phyloP scores from a whole-genome alignment of 2,329 filamentous ascomycete species.

The Monilinia vaccinii-corymbosi region DNA sequence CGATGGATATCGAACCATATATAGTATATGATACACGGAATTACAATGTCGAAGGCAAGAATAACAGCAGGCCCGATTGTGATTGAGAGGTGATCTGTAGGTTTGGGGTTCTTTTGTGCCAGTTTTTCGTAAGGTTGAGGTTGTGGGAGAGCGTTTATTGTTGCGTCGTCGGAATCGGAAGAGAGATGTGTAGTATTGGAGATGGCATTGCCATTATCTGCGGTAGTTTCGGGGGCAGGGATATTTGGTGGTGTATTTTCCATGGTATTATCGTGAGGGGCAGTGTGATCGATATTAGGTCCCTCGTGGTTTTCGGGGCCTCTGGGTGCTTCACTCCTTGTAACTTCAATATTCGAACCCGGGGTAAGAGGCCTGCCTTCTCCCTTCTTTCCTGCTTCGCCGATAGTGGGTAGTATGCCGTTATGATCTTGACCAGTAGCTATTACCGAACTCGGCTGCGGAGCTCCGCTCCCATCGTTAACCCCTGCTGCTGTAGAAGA shows the following conservation, averaged over 20 bases:
- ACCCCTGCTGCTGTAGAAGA: neutral
- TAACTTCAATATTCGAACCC: neutral
- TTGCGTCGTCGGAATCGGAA: neutral
- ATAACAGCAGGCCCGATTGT: constrained; percentile 20
- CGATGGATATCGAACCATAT: constrained; percentile 9
- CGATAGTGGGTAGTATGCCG: neutral
- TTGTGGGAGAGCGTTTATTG: neutral
- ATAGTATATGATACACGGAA: constrained; percentile 22
- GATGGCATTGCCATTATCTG: neutral
- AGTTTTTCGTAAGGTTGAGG: constrained; percentile 17
- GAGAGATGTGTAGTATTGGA: neutral
- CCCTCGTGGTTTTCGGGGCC: neutral
- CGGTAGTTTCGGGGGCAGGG: neutral
- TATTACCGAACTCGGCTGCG: neutral
- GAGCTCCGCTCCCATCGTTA: neutral
- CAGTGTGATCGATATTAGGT: neutral
- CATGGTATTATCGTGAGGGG: neutral
- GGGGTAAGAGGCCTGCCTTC: neutral
- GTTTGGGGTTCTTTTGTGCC: constrained; percentile 19
- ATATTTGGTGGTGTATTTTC: neutral
- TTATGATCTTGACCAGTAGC: neutral
- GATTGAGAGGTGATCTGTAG: constrained; percentile 19
- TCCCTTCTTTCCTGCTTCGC: neutral
- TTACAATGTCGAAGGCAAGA: constrained; percentile 18
- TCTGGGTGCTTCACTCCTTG: neutral